Evolutionary conservation across 2,329 filamentous ascomycete genomes (phyloP).

Genomic region (Botrytis fabae): DNA sequence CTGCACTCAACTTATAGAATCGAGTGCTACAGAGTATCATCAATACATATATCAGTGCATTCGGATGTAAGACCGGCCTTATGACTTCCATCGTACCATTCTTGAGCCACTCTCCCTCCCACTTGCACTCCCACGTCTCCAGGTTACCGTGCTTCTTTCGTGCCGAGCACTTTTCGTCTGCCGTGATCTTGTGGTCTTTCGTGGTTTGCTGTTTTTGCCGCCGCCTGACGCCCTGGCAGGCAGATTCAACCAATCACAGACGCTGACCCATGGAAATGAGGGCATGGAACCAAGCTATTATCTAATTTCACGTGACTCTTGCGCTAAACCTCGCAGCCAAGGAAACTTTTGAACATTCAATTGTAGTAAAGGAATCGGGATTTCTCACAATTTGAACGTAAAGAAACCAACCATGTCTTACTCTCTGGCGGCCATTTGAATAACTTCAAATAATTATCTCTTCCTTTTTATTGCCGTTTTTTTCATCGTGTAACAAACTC

Average conservation of each 20-base stretch:
- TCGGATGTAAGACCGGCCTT: not conserved
- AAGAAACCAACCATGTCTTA: conserved; percentile 18
- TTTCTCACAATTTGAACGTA: not conserved
- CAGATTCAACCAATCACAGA: not conserved
- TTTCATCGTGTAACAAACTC: not conserved
- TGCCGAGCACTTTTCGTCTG: not conserved
- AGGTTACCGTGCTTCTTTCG: not conserved
- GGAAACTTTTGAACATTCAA: not conserved
- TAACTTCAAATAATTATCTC: conserved; percentile 6
- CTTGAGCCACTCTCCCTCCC: not conserved
- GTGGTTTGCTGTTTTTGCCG: not conserved
- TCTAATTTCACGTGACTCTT: not conserved
- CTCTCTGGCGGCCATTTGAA: conserved; percentile 16
- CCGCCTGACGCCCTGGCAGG: not conserved
- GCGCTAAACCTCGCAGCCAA: not conserved
- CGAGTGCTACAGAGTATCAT: not conserved
- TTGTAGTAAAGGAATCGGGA: not conserved
- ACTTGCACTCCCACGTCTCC: not conserved
- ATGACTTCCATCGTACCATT: not conserved
- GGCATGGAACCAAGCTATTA: not conserved
- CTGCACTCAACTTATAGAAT: not conserved
- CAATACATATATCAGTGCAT: not conserved
- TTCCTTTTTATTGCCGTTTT: not conserved
- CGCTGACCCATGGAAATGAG: no score
- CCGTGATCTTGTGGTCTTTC: conserved; percentile 5